A percentile compares a stretch with the other conserved stretches of the same genome.
Evolutionary conservation across 176 grass and related monocot genomes (phyloP).

Genomic region (Aegilops longissima): DNA sequence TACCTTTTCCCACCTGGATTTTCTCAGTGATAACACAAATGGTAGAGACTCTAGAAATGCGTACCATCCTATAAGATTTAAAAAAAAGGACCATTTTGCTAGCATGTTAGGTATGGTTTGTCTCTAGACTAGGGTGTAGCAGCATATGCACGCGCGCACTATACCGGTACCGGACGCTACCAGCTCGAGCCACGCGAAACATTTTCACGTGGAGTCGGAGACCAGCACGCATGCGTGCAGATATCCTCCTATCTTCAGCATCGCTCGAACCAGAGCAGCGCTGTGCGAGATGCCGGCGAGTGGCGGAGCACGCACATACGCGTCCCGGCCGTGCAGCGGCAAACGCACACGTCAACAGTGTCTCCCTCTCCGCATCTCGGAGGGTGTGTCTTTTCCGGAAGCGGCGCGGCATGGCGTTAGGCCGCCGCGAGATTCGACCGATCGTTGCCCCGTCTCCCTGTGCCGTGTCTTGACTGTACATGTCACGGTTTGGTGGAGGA

Average conservation of each 20-base stretch:
- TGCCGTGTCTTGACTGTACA: background rate
- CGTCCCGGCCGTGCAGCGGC: background rate
- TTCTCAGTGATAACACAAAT: background rate
- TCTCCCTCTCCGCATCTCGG: no score
- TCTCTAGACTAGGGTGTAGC: background rate
- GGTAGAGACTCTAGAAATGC: no score
- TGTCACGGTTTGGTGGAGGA: background rate
- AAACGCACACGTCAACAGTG: background rate
- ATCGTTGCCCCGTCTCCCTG: background rate
- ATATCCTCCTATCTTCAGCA: no score
- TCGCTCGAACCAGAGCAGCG: background rate
- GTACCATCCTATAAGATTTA: background rate
- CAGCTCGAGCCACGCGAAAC: background rate
- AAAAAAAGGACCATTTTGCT: background rate
- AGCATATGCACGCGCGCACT: background rate
- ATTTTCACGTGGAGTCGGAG: background rate
- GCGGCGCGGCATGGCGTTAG: background rate
- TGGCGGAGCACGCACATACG: background rate
- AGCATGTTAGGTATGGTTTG: background rate
- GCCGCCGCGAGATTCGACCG: background rate
- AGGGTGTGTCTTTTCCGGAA: background rate
- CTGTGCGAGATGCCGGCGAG: background rate
- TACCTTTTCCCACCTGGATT: background rate
- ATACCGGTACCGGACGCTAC: background rate
- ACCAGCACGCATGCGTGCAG: background rate